Conservation (phyloP, 345 rosid species). For the Populus deltoides region DNA sequence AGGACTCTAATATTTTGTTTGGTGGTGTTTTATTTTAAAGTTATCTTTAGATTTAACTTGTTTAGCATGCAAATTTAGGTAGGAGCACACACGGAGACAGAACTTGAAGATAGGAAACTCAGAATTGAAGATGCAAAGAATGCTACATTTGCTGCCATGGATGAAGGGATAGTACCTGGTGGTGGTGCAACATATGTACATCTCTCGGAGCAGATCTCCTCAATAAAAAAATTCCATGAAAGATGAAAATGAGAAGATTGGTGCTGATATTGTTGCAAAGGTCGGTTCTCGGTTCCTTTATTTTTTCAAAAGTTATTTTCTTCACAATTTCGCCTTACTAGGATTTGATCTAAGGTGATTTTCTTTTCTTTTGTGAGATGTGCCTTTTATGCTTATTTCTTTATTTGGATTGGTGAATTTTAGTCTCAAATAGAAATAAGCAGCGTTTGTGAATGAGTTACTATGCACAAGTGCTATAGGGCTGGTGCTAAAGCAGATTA, state of each 20-base stretch:
- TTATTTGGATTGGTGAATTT: not conserved
- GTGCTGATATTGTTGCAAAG: slow-evolving; percentile 65
- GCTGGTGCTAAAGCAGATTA: too few species aligned
- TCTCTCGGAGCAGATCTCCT: slow-evolving; percentile 51
- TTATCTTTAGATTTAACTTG: not conserved
- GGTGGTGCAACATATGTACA: slow-evolving; percentile 83
- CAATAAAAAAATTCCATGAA: slow-evolving; percentile 50
- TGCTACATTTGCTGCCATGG: slow-evolving; percentile 90
- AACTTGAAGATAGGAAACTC: slow-evolving; percentile 88
- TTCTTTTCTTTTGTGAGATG: not conserved
- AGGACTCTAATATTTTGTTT: not conserved
- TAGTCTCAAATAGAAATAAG: not conserved
- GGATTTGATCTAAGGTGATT: not conserved
- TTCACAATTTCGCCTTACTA: not conserved
- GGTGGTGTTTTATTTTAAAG: not conserved
- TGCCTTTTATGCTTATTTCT: not conserved
- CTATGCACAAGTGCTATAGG: too few species aligned
- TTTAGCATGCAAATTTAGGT: slow-evolving; percentile 38
- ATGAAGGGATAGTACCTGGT: slow-evolving; percentile 89
- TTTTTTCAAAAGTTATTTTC: not conserved
- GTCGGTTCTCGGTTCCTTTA: slow-evolving; percentile 26
- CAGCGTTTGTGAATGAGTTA: not conserved
- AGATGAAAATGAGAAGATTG: slow-evolving; percentile 65
- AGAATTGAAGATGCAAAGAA: slow-evolving; percentile 88
- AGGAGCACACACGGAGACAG: slow-evolving; percentile 81